Evolutionary conservation across 106 monocot species (phyloP).

Genomic region (Acanthochlamys bracteata): DNA sequence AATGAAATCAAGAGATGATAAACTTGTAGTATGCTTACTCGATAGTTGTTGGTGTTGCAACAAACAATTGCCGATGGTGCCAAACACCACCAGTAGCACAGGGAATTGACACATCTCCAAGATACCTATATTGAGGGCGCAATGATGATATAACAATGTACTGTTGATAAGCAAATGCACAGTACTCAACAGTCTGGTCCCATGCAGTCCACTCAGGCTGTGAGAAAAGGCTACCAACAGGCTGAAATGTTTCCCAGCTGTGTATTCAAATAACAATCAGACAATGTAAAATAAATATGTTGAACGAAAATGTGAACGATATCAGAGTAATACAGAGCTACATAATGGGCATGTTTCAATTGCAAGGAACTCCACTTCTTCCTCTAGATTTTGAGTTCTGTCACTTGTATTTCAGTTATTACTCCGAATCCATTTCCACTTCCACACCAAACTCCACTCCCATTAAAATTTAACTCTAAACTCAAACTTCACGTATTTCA

Average conservation of each 20-base stretch:
- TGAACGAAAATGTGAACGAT: too few species aligned
- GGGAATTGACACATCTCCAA: conserved; percentile 96
- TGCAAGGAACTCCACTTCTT: too few species aligned
- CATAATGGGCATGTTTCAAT: too few species aligned
- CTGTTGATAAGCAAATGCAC: conserved; percentile 95
- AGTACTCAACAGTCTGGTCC: conserved; percentile 99
- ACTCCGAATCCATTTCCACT: too few species aligned
- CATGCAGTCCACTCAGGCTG: conserved; percentile 99
- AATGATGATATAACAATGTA: conserved; percentile 92
- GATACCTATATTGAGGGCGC: conserved; percentile 87
- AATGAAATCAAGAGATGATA: too few species aligned
- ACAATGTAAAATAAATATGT: too few species aligned
- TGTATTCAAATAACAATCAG: conserved; percentile 7
- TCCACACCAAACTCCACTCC: too few species aligned
- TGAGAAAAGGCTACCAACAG: conserved; percentile 82
- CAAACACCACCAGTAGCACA: conserved; percentile 94
- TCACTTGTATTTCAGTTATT: too few species aligned
- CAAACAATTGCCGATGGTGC: conserved; percentile 97
- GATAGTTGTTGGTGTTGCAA: conserved; percentile 93
- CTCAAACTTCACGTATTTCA: too few species aligned
- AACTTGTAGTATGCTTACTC: conserved; percentile 54
- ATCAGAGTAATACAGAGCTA: too few species aligned
- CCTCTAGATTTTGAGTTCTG: too few species aligned
- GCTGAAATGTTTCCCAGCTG: conserved; percentile 97
- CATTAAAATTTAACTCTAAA: too few species aligned